Conservation (phyloP, 2,329 filamentous ascomycete genomes). For the Cadophora luteo-olivacea region DNA sequence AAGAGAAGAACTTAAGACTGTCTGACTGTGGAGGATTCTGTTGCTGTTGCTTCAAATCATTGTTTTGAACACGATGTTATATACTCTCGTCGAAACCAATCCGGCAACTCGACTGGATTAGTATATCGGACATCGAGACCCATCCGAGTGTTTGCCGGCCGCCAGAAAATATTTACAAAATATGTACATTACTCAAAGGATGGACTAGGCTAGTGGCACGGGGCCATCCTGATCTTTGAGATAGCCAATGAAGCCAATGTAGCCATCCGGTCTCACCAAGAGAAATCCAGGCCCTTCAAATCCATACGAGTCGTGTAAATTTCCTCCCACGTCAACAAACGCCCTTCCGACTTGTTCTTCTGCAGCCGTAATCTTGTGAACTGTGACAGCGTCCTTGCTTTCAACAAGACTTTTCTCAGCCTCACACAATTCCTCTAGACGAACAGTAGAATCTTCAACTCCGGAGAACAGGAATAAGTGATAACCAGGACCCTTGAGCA, state of each 20-base stretch:
- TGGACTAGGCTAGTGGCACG: neutral
- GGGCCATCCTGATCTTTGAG: slow-evolving; percentile 31
- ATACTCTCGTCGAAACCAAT: no score
- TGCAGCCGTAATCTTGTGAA: neutral
- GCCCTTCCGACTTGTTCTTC: slow-evolving; percentile 27
- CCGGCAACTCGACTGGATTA: no score
- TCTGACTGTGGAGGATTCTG: no score
- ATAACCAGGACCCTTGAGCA: slow-evolving; percentile 7
- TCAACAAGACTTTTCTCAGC: neutral
- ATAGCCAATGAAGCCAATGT: slow-evolving; percentile 37
- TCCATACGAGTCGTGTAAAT: slow-evolving; percentile 36
- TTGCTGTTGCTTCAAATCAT: no score
- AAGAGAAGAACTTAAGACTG: no score
- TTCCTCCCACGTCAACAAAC: slow-evolving; percentile 34
- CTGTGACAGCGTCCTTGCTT: neutral
- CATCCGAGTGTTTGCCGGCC: neutral
- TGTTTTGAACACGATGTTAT: no score
- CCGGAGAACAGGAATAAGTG: slow-evolving; percentile 14
- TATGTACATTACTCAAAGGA: neutral
- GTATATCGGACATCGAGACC: no score
- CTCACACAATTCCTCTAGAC: neutral
- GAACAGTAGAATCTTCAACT: slow-evolving; percentile 9
- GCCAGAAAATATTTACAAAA: neutral
- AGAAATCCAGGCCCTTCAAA: slow-evolving; percentile 35
- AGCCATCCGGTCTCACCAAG: slow-evolving; percentile 35